Evolutionary conservation across 2,329 filamentous ascomycete species (phyloP), one percentile per base, ranked within the genome.

Genomic region (Westerdykella ornata): DNA sequence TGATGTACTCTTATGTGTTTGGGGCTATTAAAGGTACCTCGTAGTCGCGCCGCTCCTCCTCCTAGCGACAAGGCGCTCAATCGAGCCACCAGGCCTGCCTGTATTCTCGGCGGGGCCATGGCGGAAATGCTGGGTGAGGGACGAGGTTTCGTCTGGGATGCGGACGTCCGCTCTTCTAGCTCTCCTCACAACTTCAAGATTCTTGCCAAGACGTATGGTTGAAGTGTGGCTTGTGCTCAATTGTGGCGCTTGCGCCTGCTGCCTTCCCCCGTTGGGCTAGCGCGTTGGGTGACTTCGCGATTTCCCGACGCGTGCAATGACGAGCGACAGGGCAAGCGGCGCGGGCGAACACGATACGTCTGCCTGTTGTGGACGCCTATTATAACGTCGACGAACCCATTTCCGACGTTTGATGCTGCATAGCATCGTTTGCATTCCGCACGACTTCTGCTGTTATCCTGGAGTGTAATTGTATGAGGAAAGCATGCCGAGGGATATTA

Each of bases 401-500:
- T 26, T 8, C 7, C 22, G 22, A 26, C 8, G n/a, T n/a, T 26
- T 11, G 22, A 11, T 4, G 22, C 22, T 4, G 8, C 12, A 26
- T 38, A 26, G 22, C 22, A 4, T 30, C 28, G 37, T 33, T 39
- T n/a, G 8, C 5, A 5, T 35, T 7, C 22, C 8, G 7, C 2
- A 9, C 22, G 22, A 26, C 14, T n/a, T 6, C n/a, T 17, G 12
- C 14, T 7, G 13, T 33, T 32, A 17, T 33, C 14, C n/a, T 33
- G 30, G n/a, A 17, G 16, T 9, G n/a, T 41, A 17, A 31, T 19
- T 38, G 18, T 41, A 31, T 13, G 17, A n/a, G 5, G n/a, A 13
- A n/a, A 16, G 31, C 13, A 94, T 95, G 88, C 80, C 88, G 40
- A 62, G 75, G 48, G 90, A 97, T 68, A 97, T 96, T 59, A 78